Evolutionary conservation across 2,329 filamentous ascomycete genomes (phyloP).

Genomic region (Trichoderma gracile): DNA sequence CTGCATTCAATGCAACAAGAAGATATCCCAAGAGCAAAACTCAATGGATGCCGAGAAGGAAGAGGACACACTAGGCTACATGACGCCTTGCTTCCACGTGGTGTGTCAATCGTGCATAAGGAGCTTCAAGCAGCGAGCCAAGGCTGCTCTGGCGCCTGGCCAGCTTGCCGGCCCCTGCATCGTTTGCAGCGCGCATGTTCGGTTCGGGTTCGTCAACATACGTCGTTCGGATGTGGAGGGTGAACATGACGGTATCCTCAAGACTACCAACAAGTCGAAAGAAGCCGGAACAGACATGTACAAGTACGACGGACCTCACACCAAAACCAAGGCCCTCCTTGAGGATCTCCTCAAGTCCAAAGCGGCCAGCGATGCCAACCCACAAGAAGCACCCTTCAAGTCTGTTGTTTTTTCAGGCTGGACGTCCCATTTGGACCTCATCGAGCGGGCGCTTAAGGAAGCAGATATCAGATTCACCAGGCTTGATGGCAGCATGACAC

Average conservation of each 20-base stretch:
- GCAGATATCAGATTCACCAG: slow-evolving; percentile 69
- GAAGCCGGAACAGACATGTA: slow-evolving; percentile 57
- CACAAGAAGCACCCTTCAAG: slow-evolving; percentile 75
- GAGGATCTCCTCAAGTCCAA: slow-evolving; percentile 69
- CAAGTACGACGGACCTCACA: slow-evolving; percentile 82
- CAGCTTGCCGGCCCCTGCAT: slow-evolving; percentile 59
- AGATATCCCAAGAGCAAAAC: slow-evolving; percentile 60
- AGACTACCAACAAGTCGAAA: slow-evolving; percentile 35
- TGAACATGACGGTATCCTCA: slow-evolving; percentile 56
- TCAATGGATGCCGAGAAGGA: slow-evolving; percentile 60
- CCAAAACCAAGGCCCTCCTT: slow-evolving; percentile 83
- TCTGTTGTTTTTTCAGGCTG: slow-evolving; percentile 95
- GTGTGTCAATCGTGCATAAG: slow-evolving; percentile 75
- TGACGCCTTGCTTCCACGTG: slow-evolving; percentile 86
- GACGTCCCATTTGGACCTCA: slow-evolving; percentile 92
- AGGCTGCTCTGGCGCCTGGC: slow-evolving; percentile 40
- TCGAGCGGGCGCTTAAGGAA: slow-evolving; percentile 74
- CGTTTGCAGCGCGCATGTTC: slow-evolving; percentile 65
- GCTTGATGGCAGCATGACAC: slow-evolving; percentile 88
- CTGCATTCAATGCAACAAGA: slow-evolving; percentile 70
- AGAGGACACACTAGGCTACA: slow-evolving; percentile 67
- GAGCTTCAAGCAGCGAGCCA: slow-evolving; percentile 56
- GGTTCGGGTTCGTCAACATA: slow-evolving; percentile 67
- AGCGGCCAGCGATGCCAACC: slow-evolving; percentile 60
- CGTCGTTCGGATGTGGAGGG: slow-evolving; percentile 60